Percentiles rank a stretch among this genome's conserved stretches.
Evolutionary conservation across 768 basidiomycete genomes (phyloP).

Genomic region (Panaeolus papilionaceus): DNA sequence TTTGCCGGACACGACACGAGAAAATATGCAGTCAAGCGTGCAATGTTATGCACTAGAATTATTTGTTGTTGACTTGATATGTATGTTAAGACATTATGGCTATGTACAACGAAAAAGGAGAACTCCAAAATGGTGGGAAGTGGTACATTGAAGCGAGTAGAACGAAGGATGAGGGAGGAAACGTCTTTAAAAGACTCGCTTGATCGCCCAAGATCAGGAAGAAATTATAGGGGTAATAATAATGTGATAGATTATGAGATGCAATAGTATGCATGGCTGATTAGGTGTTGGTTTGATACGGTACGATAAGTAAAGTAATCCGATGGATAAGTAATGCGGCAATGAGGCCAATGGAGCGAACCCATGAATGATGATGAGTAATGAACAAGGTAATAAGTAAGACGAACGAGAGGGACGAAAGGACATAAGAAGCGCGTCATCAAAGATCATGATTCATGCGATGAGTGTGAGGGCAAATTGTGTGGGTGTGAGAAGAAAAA

Average conservation of each 20-base stretch:
- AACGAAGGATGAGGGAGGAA: neutral
- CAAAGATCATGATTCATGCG: slow-evolving; percentile 14
- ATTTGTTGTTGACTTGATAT: slow-evolving; percentile 8
- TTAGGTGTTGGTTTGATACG: slow-evolving; percentile 10
- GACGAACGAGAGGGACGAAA: slow-evolving; percentile 5
- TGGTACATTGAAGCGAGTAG: neutral
- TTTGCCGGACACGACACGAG: slow-evolving; percentile 1
- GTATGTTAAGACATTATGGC: slow-evolving; percentile 7
- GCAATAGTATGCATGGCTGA: slow-evolving; percentile 1
- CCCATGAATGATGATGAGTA: slow-evolving; percentile 13
- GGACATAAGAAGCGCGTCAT: slow-evolving; percentile 12
- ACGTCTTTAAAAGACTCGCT: slow-evolving; percentile 11
- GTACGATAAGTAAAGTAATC: slow-evolving; percentile 13
- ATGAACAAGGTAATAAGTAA: slow-evolving; percentile 12
- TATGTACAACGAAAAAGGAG: neutral
- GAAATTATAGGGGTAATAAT: slow-evolving; percentile 4
- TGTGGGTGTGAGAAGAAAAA: slow-evolving; percentile 11
- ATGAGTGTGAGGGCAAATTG: slow-evolving; percentile 8
- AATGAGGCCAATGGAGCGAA: slow-evolving; percentile 5
- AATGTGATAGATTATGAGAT: slow-evolving; percentile 12
- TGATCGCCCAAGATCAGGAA: neutral
- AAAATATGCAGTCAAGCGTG: neutral
- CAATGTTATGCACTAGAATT: slow-evolving; percentile 1
- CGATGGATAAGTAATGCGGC: slow-evolving; percentile 11
- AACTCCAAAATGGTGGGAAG: neutral